Evolutionary conservation across 129 eudicot species (phyloP).

Genomic region (Pulicaria dysenterica): DNA sequence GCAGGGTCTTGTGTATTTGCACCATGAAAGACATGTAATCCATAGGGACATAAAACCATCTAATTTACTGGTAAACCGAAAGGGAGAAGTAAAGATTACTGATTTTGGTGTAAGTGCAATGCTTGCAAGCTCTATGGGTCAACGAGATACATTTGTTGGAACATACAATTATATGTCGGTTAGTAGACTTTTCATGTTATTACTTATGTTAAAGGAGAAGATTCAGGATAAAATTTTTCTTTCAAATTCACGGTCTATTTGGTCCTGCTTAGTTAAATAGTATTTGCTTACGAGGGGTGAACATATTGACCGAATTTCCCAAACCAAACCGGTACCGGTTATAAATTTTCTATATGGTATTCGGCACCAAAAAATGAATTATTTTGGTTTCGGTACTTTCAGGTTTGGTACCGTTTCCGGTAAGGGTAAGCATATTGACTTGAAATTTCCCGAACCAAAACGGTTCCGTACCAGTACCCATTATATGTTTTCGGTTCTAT

Average conservation of each 20-base stretch:
- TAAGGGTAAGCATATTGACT: no score
- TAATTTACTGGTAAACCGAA: conserved; percentile 84
- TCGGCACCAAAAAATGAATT: no score
- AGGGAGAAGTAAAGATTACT: conserved; percentile 93
- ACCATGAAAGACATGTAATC: conserved; percentile 89
- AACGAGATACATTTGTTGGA: conserved; percentile 96
- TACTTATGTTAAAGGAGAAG: neutral
- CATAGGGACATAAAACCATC: conserved; percentile 98
- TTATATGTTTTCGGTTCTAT: no score
- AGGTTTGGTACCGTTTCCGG: no score
- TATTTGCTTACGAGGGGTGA: neutral
- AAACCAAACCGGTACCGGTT: no score
- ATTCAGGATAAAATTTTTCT: neutral
- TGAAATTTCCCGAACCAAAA: no score
- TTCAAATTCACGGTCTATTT: neutral
- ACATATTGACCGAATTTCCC: no score
- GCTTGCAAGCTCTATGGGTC: conserved; percentile 96
- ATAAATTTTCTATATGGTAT: no score
- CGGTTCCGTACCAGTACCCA: no score
- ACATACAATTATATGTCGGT: conserved; percentile 98
- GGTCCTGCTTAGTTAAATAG: neutral
- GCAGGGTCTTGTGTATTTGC: conserved; percentile 88
- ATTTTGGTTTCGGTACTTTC: no score
- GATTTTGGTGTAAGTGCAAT: conserved; percentile 99
- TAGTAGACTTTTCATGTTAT: conserved; percentile 28